Evolutionary conservation across 805 yeast genomes (phyloP), one percentile per base, ranked within the genome.

Genomic region (Clavispora santaluciae): DNA sequence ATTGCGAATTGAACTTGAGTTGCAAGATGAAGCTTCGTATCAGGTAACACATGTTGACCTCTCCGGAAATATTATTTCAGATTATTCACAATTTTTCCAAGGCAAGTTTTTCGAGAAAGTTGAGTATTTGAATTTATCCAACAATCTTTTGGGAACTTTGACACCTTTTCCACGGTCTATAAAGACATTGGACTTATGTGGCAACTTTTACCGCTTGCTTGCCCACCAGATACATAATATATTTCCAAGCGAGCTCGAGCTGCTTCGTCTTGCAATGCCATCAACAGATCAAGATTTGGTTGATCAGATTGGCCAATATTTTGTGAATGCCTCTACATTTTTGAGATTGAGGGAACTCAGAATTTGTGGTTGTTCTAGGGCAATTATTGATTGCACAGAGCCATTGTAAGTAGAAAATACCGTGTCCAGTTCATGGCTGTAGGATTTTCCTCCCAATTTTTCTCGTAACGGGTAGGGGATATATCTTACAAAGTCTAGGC

Each of bases 1-100:
- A 21, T 43, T 49, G 39, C 34, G 40, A 8, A 26, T 49, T 10
- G 39, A 41, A 16, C 36, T 33, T 6, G 29, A 29, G 6, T 10
- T n/a, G 9, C 18, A n/a, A 16, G 25, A 22, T 3, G 20, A 28
- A 28, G 35, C 28, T 1, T 11, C 12, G 2, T 49, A 34, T 21
- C 28, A 38, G 30, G 41, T 61, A 20, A 17, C 34, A 6, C 16
- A 13, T 8, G 37, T 61, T 13, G 49, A 60, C 29, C 47, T 63
- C 10, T 52, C 61, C 5, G 56, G 64, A 9, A 63, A 63, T 36
- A 48, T 55, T 30, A 39, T 63, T n/a, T 26, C 39, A 11, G 36
- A 40, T 9, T 44, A 42, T 29, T 22, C 44, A 12, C 39, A 11
- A 8, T 22, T 46, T 6, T 44, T 42, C 20, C 21, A n/a, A 11